Percentiles rank a stretch among this genome's conserved stretches.
Evolutionary conservation across 257 asterid genomes (phyloP).

Genomic region (Plantago major): DNA sequence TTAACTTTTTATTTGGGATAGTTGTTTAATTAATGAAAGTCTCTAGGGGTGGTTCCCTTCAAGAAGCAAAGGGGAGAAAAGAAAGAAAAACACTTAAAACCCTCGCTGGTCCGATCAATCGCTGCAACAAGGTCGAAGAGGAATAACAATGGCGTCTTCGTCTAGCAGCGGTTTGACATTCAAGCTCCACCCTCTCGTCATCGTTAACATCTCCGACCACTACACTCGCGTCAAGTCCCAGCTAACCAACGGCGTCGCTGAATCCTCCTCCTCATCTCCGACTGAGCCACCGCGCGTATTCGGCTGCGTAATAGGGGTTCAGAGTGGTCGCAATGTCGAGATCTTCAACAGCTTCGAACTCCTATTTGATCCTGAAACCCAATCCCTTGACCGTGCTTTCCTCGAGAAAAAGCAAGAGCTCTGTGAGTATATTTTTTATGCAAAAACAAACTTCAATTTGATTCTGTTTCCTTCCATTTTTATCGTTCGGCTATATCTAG

Average conservation of each 20-base stretch:
- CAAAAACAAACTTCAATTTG: not conserved
- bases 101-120: no score
- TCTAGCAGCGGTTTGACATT: constrained; percentile 95
- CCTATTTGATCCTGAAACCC: constrained; percentile 60
- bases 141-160: constrained; percentile 64
- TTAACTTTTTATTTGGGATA: no score
- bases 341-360: constrained; percentile 96
- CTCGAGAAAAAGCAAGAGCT: constrained; percentile 97
- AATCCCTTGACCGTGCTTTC: constrained; percentile 75
- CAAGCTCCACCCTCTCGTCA: constrained; percentile 93
- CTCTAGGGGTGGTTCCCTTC: no score
- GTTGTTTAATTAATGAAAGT: no score
- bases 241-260: constrained; percentile 12
- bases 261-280: constrained; percentile 26
- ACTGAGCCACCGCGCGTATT: constrained; percentile 58
- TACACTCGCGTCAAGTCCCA: constrained; percentile 85
- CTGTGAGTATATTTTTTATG: constrained; percentile 37
- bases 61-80: no score
- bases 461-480: not conserved
- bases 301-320: constrained; percentile 97
- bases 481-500: constrained; percentile 12
- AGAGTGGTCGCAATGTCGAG: constrained; percentile 94
- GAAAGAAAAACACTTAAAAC: no score
- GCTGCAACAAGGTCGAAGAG: no score
- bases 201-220: constrained; percentile 95